Percentiles rank a stretch among this genome's conserved stretches.
These are phyloP conservation scores for Ogataea paradorogensis DNA, from an alignment of 805 yeast genomes.

Conservation along the genomic window DNA sequence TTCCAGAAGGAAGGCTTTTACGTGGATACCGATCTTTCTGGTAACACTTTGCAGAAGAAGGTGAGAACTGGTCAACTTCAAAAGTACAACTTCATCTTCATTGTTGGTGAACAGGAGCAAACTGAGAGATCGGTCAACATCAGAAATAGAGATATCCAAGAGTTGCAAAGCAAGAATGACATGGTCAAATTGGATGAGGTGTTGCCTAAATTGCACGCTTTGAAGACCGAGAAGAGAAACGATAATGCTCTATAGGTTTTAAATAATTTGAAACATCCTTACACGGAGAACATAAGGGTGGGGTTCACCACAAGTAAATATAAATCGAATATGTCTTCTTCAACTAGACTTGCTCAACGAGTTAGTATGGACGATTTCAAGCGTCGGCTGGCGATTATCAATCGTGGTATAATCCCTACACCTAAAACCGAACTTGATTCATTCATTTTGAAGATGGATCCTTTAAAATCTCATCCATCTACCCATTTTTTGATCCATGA, in stretches of 20 bases:
- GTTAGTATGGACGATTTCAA: neutral
- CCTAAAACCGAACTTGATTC: constrained; percentile 1
- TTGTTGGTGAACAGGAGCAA: constrained; percentile 96
- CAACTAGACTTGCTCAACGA: neutral
- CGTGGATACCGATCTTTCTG: constrained; percentile 89
- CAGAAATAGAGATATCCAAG: constrained; percentile 93
- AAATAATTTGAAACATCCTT: neutral
- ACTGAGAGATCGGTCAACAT: constrained; percentile 78
- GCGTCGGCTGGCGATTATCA: constrained; percentile 1
- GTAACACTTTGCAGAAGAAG: constrained; percentile 97
- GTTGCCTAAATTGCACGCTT: constrained; percentile 58
- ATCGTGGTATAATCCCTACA: neutral
- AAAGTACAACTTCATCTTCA: constrained; percentile 92
- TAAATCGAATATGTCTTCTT: neutral
- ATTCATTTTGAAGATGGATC: neutral
- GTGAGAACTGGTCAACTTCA: constrained; percentile 93
- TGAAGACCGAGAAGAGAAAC: constrained; percentile 71
- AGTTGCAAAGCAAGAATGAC: constrained; percentile 89
- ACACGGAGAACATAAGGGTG: neutral
- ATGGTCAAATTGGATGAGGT: constrained; percentile 73
- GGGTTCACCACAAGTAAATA: constrained; percentile 1
- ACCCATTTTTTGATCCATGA: constrained; percentile 30
- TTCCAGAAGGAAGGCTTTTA: constrained; percentile 75
- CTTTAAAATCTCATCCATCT: constrained; percentile 11
- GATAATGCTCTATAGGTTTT: constrained; percentile 51